Evolutionary conservation across 805 yeast species (phyloP).

Genomic region (Starmerella tilneyi): DNA sequence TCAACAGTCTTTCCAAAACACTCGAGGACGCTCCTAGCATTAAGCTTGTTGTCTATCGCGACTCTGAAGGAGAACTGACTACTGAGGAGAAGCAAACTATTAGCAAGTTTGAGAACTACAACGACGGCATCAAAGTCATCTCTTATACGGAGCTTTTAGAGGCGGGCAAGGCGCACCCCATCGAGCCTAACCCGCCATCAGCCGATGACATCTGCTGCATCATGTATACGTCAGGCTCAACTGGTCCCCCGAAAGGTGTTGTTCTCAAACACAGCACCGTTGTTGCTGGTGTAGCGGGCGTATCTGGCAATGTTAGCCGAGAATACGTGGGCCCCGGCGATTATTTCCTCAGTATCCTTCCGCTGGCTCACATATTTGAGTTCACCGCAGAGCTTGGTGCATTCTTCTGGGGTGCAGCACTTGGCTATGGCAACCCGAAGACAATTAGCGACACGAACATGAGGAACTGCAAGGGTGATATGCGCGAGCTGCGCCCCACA

Average conservation of each 20-base stretch:
- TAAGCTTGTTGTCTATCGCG: constrained; percentile 62
- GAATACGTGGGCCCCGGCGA: constrained; percentile 46
- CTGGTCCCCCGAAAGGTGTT: constrained; percentile 81
- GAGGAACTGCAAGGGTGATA: constrained; percentile 79
- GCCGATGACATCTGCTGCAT: constrained; percentile 59
- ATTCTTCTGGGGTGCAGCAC: constrained; percentile 79
- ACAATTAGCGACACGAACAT: constrained; percentile 76
- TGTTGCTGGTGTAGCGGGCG: constrained; percentile 81
- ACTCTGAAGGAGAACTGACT: constrained; percentile 42
- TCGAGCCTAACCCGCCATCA: constrained; percentile 36
- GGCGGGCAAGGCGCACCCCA: constrained; percentile 49
- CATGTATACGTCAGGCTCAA: constrained; percentile 82
- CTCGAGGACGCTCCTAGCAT: constrained; percentile 48
- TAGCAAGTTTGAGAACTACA: constrained; percentile 62
- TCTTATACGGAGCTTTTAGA: constrained; percentile 55
- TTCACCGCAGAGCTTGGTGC: constrained; percentile 69
- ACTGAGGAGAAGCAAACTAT: constrained; percentile 42
- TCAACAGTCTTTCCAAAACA: constrained; percentile 60
- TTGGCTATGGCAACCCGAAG: constrained; percentile 89
- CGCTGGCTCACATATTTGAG: constrained; percentile 94
- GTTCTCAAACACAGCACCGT: constrained; percentile 56
- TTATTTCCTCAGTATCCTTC: constrained; percentile 76
- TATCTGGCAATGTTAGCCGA: constrained; percentile 49
- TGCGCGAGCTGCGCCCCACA: constrained; percentile 78
- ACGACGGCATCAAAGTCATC: constrained; percentile 44